phyloP scores from a whole-genome alignment of 2,329 filamentous ascomycete species.

The Cordyceps cicadae region DNA sequence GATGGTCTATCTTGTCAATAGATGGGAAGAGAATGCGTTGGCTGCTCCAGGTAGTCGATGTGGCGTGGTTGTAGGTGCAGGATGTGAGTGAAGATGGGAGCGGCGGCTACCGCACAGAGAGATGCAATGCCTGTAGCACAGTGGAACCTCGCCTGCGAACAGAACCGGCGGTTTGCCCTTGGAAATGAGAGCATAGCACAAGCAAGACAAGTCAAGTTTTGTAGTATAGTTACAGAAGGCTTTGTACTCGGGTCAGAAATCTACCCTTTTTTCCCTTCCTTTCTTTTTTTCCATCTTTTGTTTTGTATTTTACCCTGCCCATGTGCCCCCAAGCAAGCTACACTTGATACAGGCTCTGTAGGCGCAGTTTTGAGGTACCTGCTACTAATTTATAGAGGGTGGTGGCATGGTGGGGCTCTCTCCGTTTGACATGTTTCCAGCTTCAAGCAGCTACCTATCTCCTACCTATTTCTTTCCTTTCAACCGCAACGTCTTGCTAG shows the following conservation, averaged over 20 bases:
- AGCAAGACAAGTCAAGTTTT: background rate
- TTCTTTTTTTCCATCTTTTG: background rate
- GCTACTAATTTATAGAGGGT: no score
- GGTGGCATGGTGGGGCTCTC: background rate
- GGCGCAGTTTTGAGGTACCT: no score
- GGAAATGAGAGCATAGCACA: background rate
- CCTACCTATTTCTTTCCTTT: background rate
- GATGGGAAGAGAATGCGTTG: background rate
- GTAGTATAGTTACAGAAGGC: no score
- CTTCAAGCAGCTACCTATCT: background rate
- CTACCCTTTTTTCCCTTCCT: no score
- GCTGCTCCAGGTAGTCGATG: background rate
- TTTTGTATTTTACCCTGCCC: background rate
- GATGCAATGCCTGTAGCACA: background rate
- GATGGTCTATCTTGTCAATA: background rate
- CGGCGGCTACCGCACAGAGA: background rate
- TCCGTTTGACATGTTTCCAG: background rate
- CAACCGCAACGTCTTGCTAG: background rate
- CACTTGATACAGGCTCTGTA: background rate
- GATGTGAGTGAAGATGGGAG: background rate
- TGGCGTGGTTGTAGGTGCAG: constrained; percentile 1
- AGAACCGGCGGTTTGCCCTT: background rate
- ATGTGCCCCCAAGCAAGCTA: no score
- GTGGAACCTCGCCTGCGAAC: background rate
- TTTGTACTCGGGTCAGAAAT: no score